Base-by-base conservation (phyloP, 192 early-diverging fungal genomes). In the Martensiomyces pterosporus region DNA sequence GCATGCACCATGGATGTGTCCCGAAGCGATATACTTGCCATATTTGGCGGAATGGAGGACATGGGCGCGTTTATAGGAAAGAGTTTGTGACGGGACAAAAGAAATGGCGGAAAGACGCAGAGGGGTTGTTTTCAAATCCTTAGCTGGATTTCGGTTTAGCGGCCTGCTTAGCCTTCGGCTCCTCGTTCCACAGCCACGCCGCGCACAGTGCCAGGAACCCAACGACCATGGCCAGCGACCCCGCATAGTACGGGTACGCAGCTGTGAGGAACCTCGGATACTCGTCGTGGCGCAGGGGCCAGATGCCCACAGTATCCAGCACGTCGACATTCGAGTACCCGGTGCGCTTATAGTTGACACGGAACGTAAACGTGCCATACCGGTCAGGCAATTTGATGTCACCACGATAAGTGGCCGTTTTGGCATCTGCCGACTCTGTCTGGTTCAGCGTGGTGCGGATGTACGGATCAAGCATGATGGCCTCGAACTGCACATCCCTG, bases 391-490 rank as follows among this genome's bases (percentile, higher is more conserved):
- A 74, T 48, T 80, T 58, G 52, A 88, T 80, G 45, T 47, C 40
- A 36, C 76, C 75, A 23, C 55, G 50, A 51, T 80, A 84, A 1
- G 63, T 61, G 15, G 67, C 49, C 1, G 39, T 34, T 6, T 57
- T 23, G 15, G 46, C 14, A 3, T 34, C 45, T 1, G 43, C 13
- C 0, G 47, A 12, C 1, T 44, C 17, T 16, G 67, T 54, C 35
- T 37, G 58, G 18, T 82, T 80, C 24, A 91, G 75, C 6, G 84
- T 86, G 45, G 82, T 67, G 55, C 86, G 86, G 47, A 99, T 78
- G 65, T 97, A 94, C 8, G 97, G 97, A 64, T 99, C 94, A 33
- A 99, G 79, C 97, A 99, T 99, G 19, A 86, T 88, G 26, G 90
- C 79, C 64, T 94, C 90, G 48, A 97, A 84, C 64, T 97, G 94